Base-by-base conservation (phyloP, 176 grass and related monocot species). In the Oryza coarctata region DNA sequence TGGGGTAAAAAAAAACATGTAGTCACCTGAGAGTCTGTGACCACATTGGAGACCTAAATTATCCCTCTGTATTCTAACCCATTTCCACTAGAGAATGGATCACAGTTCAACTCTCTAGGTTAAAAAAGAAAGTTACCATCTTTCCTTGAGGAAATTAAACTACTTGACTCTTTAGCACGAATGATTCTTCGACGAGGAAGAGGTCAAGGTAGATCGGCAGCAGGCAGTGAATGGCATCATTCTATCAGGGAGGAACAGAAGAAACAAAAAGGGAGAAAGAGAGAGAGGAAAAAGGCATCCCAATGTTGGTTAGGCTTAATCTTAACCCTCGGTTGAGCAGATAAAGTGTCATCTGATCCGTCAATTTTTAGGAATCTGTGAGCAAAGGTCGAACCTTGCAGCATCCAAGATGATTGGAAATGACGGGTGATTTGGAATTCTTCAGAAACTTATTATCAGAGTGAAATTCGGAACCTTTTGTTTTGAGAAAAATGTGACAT, bases 211-310 rank as follows among this genome's bases (percentile, higher is more conserved):
- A 33, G 49, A 71, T 23, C 44, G 12, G 15, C 8, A 20, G 20
- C 17, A 23, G 55, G 55, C 55, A 58, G 78, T 31, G 36, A 31
- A 50, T 20, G 65, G 68, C 55, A 83, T 65, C 80, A 65, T 73
- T 74, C 58, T 83, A 58, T 64, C 80, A 82, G 80, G 18, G 41
- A 74, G 71, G 47, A 65, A 65, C 39, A 63, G 60, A 49, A 74
- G 55, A 60, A 60, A 60, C 55, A 60, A 60, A 25, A 60, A 60
- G 55, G n/a, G n/a, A 60, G 47, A 23, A 6, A 11, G 52, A 23
- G 52, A 57, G 20, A 57, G 18, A 8, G 17, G 49, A 18, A 80
- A 28, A 80, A 66, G 63, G 62, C 63, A 79, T 79, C 75, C 6
- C 75, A 39, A 31, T 64, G 60, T 49, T 31, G 12, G 38, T 27